Conservation (phyloP, 2,329 filamentous ascomycete genomes). For the Alternaria ethzedia region DNA sequence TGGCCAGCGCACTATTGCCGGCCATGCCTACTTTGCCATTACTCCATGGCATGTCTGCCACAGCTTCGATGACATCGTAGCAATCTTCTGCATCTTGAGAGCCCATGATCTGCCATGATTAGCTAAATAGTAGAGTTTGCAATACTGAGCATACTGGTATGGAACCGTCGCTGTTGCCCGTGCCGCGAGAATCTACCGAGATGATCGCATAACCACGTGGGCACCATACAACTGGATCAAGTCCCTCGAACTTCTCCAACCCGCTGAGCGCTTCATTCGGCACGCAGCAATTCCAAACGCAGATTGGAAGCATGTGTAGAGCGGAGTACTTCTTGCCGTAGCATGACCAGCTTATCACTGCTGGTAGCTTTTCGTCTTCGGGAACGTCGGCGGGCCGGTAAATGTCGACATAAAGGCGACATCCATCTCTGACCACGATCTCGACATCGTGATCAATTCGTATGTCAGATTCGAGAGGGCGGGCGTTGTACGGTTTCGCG, state of each 20-base stretch:
- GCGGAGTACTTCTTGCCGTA: constrained; percentile 56
- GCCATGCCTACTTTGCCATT: constrained; percentile 52
- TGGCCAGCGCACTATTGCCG: constrained; percentile 54
- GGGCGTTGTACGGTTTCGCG: constrained; percentile 47
- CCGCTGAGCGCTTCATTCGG: constrained; percentile 28
- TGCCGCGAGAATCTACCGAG: constrained; percentile 40
- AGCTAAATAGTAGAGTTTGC: not conserved
- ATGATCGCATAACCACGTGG: constrained; percentile 45
- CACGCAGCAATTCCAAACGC: constrained; percentile 50
- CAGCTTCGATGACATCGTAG: constrained; percentile 12
- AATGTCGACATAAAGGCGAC: constrained; percentile 53
- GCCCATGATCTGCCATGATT: constrained; percentile 37
- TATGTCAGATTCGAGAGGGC: constrained; percentile 48
- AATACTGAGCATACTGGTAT: constrained; percentile 29
- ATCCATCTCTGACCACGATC: constrained; percentile 53
- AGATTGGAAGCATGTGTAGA: constrained; percentile 49
- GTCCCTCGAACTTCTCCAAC: constrained; percentile 54
- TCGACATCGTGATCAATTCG: constrained; percentile 55
- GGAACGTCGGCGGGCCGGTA: constrained; percentile 49
- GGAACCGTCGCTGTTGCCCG: constrained; percentile 43
- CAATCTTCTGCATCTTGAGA: constrained; percentile 50
- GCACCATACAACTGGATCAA: constrained; percentile 49
- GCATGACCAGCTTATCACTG: constrained; percentile 53
- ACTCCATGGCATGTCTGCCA: constrained; percentile 53
- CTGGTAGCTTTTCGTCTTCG: constrained; percentile 49